Base-by-base conservation (phyloP, 2,329 filamentous ascomycete genomes). In the Venturia effusa region DNA sequence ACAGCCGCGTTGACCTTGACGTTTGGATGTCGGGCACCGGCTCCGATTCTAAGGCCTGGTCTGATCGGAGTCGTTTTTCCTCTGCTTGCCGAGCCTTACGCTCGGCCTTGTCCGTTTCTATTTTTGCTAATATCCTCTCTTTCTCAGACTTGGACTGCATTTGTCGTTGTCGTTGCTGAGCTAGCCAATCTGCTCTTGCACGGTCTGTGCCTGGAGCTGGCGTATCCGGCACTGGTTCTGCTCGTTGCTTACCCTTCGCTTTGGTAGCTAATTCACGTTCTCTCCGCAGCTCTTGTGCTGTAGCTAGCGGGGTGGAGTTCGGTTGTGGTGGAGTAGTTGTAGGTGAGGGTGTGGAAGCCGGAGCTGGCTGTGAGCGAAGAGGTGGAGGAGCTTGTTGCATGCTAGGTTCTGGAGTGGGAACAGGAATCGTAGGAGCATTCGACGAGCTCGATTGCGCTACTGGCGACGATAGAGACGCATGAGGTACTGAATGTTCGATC, bases 41-140 rank as follows among this genome's bases (percentile, higher is more conserved):
- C 64, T 5, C 65, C 59, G 17, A 66, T 24, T 45, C 65, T 45
- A n/a, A 60, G 61, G 73, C 63, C 41, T 19, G 63, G 19, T 48
- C 37, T 39, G 13, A 22, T 22, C 61, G 19, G 24, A 51, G 3
- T 24, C 45, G 24, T 24, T 59, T 66, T 24, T 59, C 61, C 57
- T 62, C 30, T 30, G 61, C 43, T 65, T 40, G 62, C 59, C 59
- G 1, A 37, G 41, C 66, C 63, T 59, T 69, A 19, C 72, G 70
- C 69, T 77, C 77, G 64, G 68, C 69, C 67, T 88, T 89, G 75
- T 95, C 90, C 66, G 88, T 84, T 70, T 91, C 87, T 67, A 95
- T 92, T 45, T 85, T 84, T 67, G 85, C 84, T 55, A 92, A 79
- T 62, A 95, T 87, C 1, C 89, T 82, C 64, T 85, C 82, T 43